A percentile compares a stretch with the other conserved stretches of the same genome.
Evolutionary conservation across 257 asterid species (phyloP).

Genomic region (Salvia miltiorrhiza): DNA sequence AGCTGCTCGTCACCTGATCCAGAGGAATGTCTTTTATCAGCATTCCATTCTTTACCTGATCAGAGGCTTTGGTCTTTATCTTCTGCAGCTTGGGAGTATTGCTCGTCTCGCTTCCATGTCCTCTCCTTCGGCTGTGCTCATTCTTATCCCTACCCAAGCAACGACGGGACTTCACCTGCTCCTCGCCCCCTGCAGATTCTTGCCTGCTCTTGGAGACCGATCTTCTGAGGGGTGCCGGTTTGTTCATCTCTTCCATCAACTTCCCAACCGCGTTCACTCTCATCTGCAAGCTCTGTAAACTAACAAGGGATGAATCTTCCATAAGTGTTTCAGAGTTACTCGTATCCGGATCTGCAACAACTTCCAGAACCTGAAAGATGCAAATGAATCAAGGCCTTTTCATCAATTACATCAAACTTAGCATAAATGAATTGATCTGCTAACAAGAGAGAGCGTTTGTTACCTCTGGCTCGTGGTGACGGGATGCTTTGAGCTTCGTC

Average conservation of each 20-base stretch:
- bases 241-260: slow-evolving; percentile 52
- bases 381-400: neutral
- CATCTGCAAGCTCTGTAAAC: slow-evolving; percentile 51
- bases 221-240: slow-evolving; percentile 28
- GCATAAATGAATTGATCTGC: neutral
- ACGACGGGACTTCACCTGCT: slow-evolving; percentile 44
- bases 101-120: slow-evolving; percentile 24
- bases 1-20: slow-evolving; percentile 56
- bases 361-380: slow-evolving; percentile 42
- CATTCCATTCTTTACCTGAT: slow-evolving; percentile 40
- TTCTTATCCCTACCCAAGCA: slow-evolving; percentile 41
- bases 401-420: too few relatives aligned
- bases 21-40: slow-evolving; percentile 79
- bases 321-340: slow-evolving; percentile 24
- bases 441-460: slow-evolving; percentile 18
- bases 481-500: slow-evolving; percentile 34
- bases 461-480: slow-evolving; percentile 55
- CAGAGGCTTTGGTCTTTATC: slow-evolving; percentile 49
- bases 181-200: slow-evolving; percentile 37
- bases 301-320: slow-evolving; percentile 37
- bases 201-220: slow-evolving; percentile 29
- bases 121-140: slow-evolving; percentile 35
- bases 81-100: slow-evolving; percentile 52
- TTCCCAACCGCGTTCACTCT: slow-evolving; percentile 62
- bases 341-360: slow-evolving; percentile 27